Evolutionary conservation across 345 rosid genomes (phyloP), one percentile per base, ranked within the genome.

Genomic region (Combretum micranthum): DNA sequence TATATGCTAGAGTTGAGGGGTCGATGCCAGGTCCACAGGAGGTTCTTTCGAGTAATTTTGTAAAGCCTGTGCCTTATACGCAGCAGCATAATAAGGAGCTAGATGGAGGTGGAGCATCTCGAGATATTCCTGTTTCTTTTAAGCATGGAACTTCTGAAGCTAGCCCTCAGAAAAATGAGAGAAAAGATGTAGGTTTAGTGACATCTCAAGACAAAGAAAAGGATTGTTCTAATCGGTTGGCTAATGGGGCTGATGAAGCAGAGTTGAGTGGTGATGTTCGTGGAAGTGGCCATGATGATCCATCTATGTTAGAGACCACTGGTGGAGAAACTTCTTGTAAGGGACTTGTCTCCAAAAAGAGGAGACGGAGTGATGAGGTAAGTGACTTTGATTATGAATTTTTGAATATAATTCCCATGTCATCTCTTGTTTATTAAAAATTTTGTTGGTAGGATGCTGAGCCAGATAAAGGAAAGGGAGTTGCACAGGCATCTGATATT

Each of bases 231-330:
- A 81, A 81, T 66, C 83, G 79, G 55, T 83, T 91, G 14, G 80
- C 84, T 53, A 80, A 87, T 69, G 89, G 83, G 50, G 87, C 99
- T 12, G 93, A 85, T 70, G 88, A 85, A 72, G 76, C 88, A 56
- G 94, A 86, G 70, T 82, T 77, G 69, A 82, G 88, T 69, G 98
- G 86, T 15, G 42, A 32, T 32, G 39, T 7, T 32, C 39, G 62
- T 0, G 78, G 81, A 60, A 77, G 72, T 14, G 81, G 75, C 69
- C 86, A 68, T 66, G 80, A 80, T 48, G 84, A 76, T 53, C 67
- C 60, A 21, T 68, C 81, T n/a, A 71, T 60, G 25, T 47, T 75
- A 74, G 84, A 72, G 52, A 75, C 70, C 61, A 56, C 74, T 26
- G 72, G 77, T 42, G 75, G 78, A 22, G 86, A 79, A 65, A 65